These are phyloP conservation scores for Eruca vesicaria DNA, from an alignment of 441 rosid genomes.

Conservation along the genomic window DNA sequence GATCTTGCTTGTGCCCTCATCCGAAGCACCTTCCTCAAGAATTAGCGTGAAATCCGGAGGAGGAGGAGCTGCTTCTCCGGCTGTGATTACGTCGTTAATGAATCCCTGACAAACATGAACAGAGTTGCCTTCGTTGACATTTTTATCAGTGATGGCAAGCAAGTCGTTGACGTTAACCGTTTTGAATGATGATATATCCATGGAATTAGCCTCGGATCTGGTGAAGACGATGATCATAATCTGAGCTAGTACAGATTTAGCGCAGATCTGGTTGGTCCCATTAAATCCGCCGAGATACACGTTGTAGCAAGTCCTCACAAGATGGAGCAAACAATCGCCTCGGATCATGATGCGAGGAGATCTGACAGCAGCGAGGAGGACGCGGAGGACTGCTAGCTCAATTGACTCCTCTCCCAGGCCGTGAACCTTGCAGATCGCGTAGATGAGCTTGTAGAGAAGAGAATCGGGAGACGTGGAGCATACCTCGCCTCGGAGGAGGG, in stretches of 20 bases:
- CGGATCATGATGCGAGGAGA: slow-evolving; percentile 72
- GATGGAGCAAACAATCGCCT: slow-evolving; percentile 71
- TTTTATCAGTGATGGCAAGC: slow-evolving; percentile 81
- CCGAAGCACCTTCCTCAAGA: slow-evolving; percentile 31
- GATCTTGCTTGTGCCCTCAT: slow-evolving; percentile 56
- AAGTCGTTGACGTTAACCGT: slow-evolving; percentile 65
- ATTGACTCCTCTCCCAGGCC: slow-evolving; percentile 69
- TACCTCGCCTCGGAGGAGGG: slow-evolving; percentile 66
- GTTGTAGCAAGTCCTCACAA: slow-evolving; percentile 89
- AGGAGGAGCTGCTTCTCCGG: slow-evolving; percentile 60
- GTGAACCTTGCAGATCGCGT: slow-evolving; percentile 57
- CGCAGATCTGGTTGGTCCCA: slow-evolving; percentile 94
- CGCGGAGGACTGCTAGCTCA: slow-evolving; percentile 77
- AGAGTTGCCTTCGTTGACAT: slow-evolving; percentile 86
- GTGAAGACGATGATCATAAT: slow-evolving; percentile 73
- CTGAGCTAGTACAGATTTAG: slow-evolving; percentile 89
- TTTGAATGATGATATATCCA: slow-evolving; percentile 45
- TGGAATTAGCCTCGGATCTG: slow-evolving; percentile 69
- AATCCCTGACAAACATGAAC: slow-evolving; percentile 74
- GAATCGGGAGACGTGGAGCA: slow-evolving; percentile 26
- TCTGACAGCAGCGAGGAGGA: slow-evolving; percentile 70
- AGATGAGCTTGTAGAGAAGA: slow-evolving; percentile 44
- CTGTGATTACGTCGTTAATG: slow-evolving; percentile 63
- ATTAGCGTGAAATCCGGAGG: slow-evolving; percentile 44
- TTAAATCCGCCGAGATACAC: slow-evolving; percentile 79